phyloP scores from a whole-genome alignment of 805 yeast genomes.

The Saturnispora zaruensis region DNA sequence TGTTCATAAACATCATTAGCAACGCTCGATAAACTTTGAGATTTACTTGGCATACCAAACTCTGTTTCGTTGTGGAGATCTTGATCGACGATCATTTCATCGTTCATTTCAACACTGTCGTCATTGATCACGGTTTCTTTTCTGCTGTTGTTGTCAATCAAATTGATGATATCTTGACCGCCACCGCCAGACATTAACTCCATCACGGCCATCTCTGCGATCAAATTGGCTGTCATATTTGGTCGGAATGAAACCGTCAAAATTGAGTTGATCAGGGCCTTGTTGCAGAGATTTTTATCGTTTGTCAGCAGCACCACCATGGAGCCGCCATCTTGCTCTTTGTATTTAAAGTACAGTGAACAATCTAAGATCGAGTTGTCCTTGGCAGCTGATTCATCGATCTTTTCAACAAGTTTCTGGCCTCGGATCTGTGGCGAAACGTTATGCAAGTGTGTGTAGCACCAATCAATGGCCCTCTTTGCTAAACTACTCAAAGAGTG shows the following conservation, averaged over 20 bases:
- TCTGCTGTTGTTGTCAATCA: constrained; percentile 7
- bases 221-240: constrained; percentile 36
- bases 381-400: constrained; percentile 39
- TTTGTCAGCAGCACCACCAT: constrained; percentile 64
- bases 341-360: constrained; percentile 49
- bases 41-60: neutral
- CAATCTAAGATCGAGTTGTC: constrained; percentile 88
- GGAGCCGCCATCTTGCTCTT: constrained; percentile 22
- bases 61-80: neutral
- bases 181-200: constrained; percentile 22
- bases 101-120: constrained; percentile 15
- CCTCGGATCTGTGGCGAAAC: constrained; percentile 46
- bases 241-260: constrained; percentile 51
- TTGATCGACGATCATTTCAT: constrained; percentile 15
- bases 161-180: constrained; percentile 2
- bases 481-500: constrained; percentile 35
- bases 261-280: constrained; percentile 60
- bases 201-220: constrained; percentile 32
- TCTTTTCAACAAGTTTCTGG: constrained; percentile 49
- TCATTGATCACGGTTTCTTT: neutral
- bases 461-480: constrained; percentile 72
- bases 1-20: constrained; percentile 30
- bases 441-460: constrained; percentile 50
- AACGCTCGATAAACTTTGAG: neutral
- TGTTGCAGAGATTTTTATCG: constrained; percentile 74